Evolutionary conservation across 2,329 filamentous ascomycete genomes (phyloP).

Genomic region (Penicillium sp.): DNA sequence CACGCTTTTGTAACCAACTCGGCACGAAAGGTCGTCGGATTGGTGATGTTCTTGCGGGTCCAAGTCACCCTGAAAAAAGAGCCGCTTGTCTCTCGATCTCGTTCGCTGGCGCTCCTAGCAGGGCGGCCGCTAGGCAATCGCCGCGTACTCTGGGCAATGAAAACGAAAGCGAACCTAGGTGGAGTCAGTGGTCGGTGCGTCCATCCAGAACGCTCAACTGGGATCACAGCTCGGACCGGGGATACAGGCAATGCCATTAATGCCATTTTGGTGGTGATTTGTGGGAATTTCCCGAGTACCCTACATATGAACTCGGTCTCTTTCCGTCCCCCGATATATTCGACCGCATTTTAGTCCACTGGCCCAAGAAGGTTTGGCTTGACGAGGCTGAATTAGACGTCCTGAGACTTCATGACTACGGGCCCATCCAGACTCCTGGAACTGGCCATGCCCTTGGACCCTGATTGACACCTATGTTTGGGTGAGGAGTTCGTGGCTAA

Average conservation of each 20-base stretch:
- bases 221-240: not conserved
- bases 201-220: not conserved
- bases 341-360: conserved; percentile 13
- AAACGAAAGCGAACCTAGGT: not conserved
- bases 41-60: conserved; percentile 9
- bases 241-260: too few relatives aligned
- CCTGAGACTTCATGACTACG: not conserved
- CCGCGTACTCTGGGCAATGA: not conserved
- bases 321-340: conserved; percentile 1
- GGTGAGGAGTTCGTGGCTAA: conserved; percentile 1
- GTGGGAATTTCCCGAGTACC: not conserved
- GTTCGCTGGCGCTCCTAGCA: not conserved
- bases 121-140: conserved; percentile 4
- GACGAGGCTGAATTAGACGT: not conserved
- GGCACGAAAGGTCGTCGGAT: conserved; percentile 1
- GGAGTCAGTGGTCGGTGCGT: not conserved
- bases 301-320: not conserved
- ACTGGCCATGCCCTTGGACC: not conserved
- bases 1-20: not conserved
- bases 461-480: not conserved
- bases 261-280: not conserved
- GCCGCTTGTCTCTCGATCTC: conserved; percentile 13
- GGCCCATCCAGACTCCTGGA: not conserved
- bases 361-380: not conserved
- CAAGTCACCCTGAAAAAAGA: conserved; percentile 12